phyloP scores from a whole-genome alignment of 345 rosid species.

The Trapa bicornis region DNA sequence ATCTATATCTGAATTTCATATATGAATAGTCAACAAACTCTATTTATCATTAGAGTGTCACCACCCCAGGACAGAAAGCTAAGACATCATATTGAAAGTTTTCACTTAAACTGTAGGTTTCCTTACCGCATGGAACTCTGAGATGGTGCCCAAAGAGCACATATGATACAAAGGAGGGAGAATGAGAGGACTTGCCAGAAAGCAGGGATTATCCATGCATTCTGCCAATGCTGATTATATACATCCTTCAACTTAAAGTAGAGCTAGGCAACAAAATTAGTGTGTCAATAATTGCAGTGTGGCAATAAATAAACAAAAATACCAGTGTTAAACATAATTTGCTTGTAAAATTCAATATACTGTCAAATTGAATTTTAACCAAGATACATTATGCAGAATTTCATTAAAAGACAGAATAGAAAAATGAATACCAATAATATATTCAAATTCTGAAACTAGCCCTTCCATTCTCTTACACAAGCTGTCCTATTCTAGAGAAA shows the following conservation, averaged over 20 bases:
- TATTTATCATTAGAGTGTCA: too few relatives aligned
- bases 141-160: constrained; percentile 94
- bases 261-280: constrained; percentile 39
- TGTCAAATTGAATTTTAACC: background rate
- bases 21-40: too few relatives aligned
- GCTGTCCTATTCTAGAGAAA: too few relatives aligned
- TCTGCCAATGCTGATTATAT: constrained; percentile 89
- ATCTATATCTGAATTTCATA: too few relatives aligned
- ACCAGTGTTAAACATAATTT: background rate
- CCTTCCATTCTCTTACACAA: too few relatives aligned
- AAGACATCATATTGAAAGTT: background rate
- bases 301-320: too few relatives aligned
- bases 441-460: too few relatives aligned
- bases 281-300: background rate
- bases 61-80: too few relatives aligned
- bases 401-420: background rate
- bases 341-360: background rate
- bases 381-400: background rate
- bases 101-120: background rate
- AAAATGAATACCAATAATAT: background rate
- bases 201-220: constrained; percentile 90
- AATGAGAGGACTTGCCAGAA: constrained; percentile 90
- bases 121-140: constrained; percentile 70
- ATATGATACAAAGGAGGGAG: constrained; percentile 68
- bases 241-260: constrained; percentile 84